A percentile compares a stretch with the other conserved stretches of the same genome.
These are phyloP conservation scores for Tilletia caries DNA, from an alignment of 1,284 basidiomycete genomes.

Conservation along the genomic window DNA sequence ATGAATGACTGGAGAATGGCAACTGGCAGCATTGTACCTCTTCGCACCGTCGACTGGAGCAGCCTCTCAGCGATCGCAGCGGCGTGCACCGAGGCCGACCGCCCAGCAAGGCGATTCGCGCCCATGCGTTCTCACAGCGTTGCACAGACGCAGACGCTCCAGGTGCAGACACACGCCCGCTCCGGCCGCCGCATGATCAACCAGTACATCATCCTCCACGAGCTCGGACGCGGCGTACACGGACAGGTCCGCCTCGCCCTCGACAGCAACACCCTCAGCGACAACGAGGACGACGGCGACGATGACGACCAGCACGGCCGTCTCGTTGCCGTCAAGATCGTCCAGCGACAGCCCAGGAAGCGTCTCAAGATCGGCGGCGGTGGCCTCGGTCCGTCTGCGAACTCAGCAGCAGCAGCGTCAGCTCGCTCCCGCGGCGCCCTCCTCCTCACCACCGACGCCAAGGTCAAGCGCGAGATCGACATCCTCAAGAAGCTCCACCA, in stretches of 20 bases:
- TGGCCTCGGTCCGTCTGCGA: background rate
- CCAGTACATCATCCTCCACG: slow-evolving; percentile 52
- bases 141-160: slow-evolving; percentile 40
- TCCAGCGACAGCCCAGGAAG: slow-evolving; percentile 45
- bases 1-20: too few species aligned
- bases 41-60: too few species aligned
- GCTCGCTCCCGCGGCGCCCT: slow-evolving; percentile 26
- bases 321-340: slow-evolving; percentile 51
- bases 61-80: too few species aligned
- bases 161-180: slow-evolving; percentile 42
- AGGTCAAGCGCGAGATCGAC: slow-evolving; percentile 67
- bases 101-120: too few species aligned
- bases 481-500: slow-evolving; percentile 92
- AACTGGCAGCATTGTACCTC: too few species aligned
- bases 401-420: background rate
- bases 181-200: slow-evolving; percentile 52
- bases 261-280: slow-evolving; percentile 34
- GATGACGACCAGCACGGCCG: slow-evolving; percentile 25
- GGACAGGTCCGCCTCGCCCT: slow-evolving; percentile 48
- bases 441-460: slow-evolving; percentile 50
- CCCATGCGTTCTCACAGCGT: slow-evolving; percentile 7
- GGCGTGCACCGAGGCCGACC: too few species aligned
- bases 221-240: slow-evolving; percentile 50
- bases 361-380: slow-evolving; percentile 34
- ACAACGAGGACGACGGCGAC: background rate